Evolutionary conservation across 495 filamentous ascomycete species (phyloP), one percentile per base, ranked within the genome.

Genomic region (Chaetomidium leptoderma): DNA sequence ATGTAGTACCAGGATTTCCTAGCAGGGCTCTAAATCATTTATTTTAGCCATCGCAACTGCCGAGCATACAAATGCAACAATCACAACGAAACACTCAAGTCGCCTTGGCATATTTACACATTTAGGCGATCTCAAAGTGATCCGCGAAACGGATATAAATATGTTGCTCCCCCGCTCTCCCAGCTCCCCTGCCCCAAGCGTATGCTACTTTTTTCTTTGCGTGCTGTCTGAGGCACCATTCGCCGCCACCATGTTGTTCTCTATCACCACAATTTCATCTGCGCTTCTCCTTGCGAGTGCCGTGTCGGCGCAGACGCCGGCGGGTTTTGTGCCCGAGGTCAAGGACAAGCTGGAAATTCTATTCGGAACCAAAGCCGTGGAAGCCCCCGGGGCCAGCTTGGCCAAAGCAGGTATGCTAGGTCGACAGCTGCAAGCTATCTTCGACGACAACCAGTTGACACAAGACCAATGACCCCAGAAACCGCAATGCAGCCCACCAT

Each of bases 271-370:
- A n/a, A 7, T 53, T 11, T 21, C 48, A 17, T 10, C 32, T 13
- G 30, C 51, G 5, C n/a, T 45, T 26, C n/a, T 47, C 16, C 33
- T 61, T 5, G 53, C 59, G 0, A 47, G 58, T n/a, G 39, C 61
- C 10, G 56, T 53, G 2, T 57, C 42, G 7, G 58, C 72, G 19
- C 73, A 78, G 60, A 80, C 77, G 1, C 77, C 77, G 0, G 39
- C 55, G 10, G 77, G 74, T 5, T 78, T 78, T 48, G 53, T 60
- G 0, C 77, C 76, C 2, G 62, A 32, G 2, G 75, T 76, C 7
- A 67, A 62, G 14, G 66, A 66, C 35, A 71, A 71, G 35, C 70
- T 80, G 1, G 74, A 77, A 53, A 69, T 80, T 45, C 69, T 72
- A 2, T 77, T 73, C 57, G 76, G 75, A 21, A 63, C 70, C 35